Percentiles rank a stretch among this genome's conserved stretches.
Evolutionary conservation across 2,329 filamentous ascomycete species (phyloP).

Genomic region (Verticillium zaregamsianum): DNA sequence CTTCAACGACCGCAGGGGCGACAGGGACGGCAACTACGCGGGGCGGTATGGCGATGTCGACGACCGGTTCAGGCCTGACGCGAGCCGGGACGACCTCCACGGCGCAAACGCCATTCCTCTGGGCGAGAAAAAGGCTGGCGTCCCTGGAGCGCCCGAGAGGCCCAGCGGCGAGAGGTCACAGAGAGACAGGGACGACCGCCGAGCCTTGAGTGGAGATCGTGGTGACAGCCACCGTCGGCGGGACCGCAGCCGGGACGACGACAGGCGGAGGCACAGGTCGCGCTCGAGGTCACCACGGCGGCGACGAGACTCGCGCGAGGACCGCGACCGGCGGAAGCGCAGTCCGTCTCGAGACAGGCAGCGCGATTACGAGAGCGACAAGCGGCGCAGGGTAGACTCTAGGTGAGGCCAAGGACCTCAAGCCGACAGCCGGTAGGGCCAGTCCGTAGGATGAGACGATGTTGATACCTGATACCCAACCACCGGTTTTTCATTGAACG

Average conservation of each 20-base stretch:
- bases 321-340: slow-evolving; percentile 49
- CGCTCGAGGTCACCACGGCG: slow-evolving; percentile 50
- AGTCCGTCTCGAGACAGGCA: slow-evolving; percentile 52
- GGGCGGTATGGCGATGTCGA: slow-evolving; percentile 43
- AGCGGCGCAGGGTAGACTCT: slow-evolving; percentile 53
- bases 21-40: slow-evolving; percentile 31
- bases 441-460: slow-evolving; percentile 4
- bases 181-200: slow-evolving; percentile 18
- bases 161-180: not conserved
- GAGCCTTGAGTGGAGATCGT: slow-evolving; percentile 22
- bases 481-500: slow-evolving; percentile 5
- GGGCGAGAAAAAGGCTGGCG: slow-evolving; percentile 49
- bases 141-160: not conserved
- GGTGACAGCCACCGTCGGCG: slow-evolving; percentile 7
- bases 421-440: not conserved
- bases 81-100: slow-evolving; percentile 41
- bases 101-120: slow-evolving; percentile 70
- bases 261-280: slow-evolving; percentile 31
- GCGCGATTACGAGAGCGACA: slow-evolving; percentile 50
- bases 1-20: slow-evolving; percentile 45
- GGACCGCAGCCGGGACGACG: slow-evolving; percentile 26
- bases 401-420: slow-evolving; percentile 17
- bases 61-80: slow-evolving; percentile 65
- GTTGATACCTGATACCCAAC: slow-evolving; percentile 14
- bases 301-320: slow-evolving; percentile 31